A percentile compares a stretch with the other conserved stretches of the same genome.
These are phyloP conservation scores for Aspergillus sp. DNA, from an alignment of 2,329 filamentous ascomycete species.

Conservation along the genomic window DNA sequence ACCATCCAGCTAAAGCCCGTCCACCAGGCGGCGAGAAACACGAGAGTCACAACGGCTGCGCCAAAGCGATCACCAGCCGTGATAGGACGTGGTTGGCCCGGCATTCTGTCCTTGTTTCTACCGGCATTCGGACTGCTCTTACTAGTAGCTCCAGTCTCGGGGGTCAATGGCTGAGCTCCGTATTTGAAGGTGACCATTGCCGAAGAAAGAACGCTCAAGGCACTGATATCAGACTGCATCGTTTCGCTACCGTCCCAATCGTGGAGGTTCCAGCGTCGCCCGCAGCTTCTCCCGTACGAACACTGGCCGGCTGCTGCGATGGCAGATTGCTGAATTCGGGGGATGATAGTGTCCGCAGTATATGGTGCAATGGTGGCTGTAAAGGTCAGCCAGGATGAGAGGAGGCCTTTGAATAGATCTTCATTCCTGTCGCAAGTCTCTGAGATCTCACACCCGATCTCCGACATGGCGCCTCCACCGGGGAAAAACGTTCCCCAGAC, in stretches of 20 bases:
- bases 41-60: constrained; percentile 34
- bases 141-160: constrained; percentile 60
- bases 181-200: constrained; percentile 27
- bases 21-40: constrained; percentile 30
- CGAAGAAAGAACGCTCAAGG: constrained; percentile 36
- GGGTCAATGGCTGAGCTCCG: constrained; percentile 42
- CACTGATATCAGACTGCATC: constrained; percentile 45
- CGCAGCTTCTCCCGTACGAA: constrained; percentile 58
- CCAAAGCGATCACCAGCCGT: constrained; percentile 38
- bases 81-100: constrained; percentile 21
- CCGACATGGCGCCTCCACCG: constrained; percentile 59
- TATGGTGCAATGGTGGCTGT: constrained; percentile 63
- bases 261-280: constrained; percentile 42
- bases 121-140: constrained; percentile 47
- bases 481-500: constrained; percentile 55
- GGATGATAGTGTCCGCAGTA: constrained; percentile 55
- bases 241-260: constrained; percentile 37
- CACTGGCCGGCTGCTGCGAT: constrained; percentile 63
- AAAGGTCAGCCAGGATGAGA: constrained; percentile 66
- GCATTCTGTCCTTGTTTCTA: constrained; percentile 17
- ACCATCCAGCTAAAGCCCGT: constrained; percentile 32
- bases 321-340: constrained; percentile 59
- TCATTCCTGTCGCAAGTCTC: constrained; percentile 70
- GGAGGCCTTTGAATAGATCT: constrained; percentile 70
- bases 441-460: constrained; percentile 65